Conservation (phyloP, 371 early-diverging fungal genomes). For the Haplosporangium sp. region DNA sequence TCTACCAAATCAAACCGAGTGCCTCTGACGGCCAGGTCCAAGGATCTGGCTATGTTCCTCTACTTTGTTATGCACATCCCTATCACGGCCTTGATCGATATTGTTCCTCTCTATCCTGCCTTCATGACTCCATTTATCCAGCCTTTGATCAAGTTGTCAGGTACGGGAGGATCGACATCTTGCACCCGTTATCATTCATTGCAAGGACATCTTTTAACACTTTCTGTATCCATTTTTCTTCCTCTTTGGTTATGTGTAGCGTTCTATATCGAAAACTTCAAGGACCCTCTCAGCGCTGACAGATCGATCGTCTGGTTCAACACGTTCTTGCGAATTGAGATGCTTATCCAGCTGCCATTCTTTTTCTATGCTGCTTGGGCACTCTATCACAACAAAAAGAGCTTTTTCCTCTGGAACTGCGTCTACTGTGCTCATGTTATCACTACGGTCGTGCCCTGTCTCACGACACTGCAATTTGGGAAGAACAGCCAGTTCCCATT, state of each 20-base stretch:
- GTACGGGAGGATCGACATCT: slow-evolving; percentile 5
- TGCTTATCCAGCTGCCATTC: slow-evolving; percentile 43
- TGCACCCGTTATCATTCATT: neutral
- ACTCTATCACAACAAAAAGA: slow-evolving; percentile 40
- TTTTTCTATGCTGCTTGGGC: slow-evolving; percentile 44
- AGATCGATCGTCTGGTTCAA: slow-evolving; percentile 46
- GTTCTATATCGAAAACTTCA: slow-evolving; percentile 40
- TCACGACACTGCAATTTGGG: slow-evolving; percentile 33
- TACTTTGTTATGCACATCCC: slow-evolving; percentile 50
- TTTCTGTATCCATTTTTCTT: no score
- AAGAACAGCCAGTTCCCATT: slow-evolving; percentile 33
- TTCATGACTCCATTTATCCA: slow-evolving; percentile 29
- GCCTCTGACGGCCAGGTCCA: slow-evolving; percentile 44
- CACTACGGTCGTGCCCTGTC: slow-evolving; percentile 51
- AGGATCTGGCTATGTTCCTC: slow-evolving; percentile 49
- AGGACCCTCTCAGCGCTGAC: slow-evolving; percentile 41
- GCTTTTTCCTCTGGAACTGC: slow-evolving; percentile 36
- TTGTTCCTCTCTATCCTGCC: slow-evolving; percentile 44
- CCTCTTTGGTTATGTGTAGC: slow-evolving; percentile 7
- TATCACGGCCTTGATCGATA: slow-evolving; percentile 30
- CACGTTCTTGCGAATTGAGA: slow-evolving; percentile 51
- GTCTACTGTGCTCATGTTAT: slow-evolving; percentile 54
- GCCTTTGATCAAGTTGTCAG: slow-evolving; percentile 30
- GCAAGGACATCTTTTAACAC: neutral
- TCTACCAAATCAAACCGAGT: slow-evolving; percentile 10